phyloP scores from a whole-genome alignment of 2,329 filamentous ascomycete genomes.

The Arachnopeziza araneosa region DNA sequence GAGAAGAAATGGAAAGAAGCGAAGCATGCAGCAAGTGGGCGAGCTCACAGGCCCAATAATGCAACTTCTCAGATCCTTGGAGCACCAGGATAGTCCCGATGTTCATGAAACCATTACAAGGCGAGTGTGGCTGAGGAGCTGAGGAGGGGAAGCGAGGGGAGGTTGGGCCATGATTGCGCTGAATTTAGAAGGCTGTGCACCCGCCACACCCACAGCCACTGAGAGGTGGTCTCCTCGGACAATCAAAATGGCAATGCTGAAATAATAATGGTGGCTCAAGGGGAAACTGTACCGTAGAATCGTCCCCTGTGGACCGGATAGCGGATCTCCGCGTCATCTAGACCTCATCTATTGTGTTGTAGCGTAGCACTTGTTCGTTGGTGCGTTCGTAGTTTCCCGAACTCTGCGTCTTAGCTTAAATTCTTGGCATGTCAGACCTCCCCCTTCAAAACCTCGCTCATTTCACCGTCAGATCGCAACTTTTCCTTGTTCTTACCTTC shows the following conservation, averaged over 20 bases:
- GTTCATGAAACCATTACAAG: conserved; percentile 10
- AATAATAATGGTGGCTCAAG: background rate
- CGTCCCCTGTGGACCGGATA: background rate
- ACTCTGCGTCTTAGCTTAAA: background rate
- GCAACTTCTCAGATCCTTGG: background rate
- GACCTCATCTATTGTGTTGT: background rate
- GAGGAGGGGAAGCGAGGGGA: conserved; percentile 1
- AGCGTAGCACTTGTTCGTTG: background rate
- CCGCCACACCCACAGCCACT: background rate
- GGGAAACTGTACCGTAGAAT: background rate
- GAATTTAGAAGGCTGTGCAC: conserved; percentile 1
- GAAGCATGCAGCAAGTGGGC: background rate
- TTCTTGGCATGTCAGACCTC: background rate
- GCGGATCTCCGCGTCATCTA: background rate
- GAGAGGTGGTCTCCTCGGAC: background rate
- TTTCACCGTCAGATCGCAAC: background rate
- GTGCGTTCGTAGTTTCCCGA: background rate
- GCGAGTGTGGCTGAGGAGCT: conserved; percentile 11
- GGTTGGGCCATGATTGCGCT: conserved; percentile 1
- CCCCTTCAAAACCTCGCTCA: background rate
- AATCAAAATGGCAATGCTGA: background rate
- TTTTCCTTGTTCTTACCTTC: background rate
- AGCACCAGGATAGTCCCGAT: background rate
- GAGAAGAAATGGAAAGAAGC: background rate
- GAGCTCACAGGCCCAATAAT: background rate